Percentiles rank a stretch among this genome's conserved stretches.
These are phyloP conservation scores for Ascoidea tarda DNA, from an alignment of 805 yeast genomes.

Conservation along the genomic window DNA sequence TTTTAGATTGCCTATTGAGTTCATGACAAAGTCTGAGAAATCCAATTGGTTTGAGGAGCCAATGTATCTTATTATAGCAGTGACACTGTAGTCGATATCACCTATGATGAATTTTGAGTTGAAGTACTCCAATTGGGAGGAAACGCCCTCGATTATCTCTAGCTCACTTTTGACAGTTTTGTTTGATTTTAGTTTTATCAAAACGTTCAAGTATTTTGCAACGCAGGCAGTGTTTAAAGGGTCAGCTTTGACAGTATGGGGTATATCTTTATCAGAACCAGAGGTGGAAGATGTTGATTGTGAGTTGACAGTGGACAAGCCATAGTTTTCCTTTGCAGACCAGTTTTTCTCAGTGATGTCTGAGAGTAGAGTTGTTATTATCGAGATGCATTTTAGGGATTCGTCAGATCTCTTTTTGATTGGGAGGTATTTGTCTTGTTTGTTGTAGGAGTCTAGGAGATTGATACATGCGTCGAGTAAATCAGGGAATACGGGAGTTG, in stretches of 20 bases:
- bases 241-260: slow-evolving; percentile 8
- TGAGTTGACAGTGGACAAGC: not conserved
- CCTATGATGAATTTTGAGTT: slow-evolving; percentile 6
- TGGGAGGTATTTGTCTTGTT: slow-evolving; percentile 3
- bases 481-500: not conserved
- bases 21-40: slow-evolving; percentile 3
- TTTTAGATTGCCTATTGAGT: no score
- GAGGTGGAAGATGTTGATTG: slow-evolving; percentile 1
- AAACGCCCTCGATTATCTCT: slow-evolving; percentile 5
- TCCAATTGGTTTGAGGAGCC: slow-evolving; percentile 6
- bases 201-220: slow-evolving; percentile 1
- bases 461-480: not conserved
- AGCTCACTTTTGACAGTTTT: slow-evolving; percentile 5
- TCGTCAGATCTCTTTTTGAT: slow-evolving; percentile 6
- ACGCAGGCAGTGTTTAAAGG: slow-evolving; percentile 4
- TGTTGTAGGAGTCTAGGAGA: not conserved
- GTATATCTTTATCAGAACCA: slow-evolving; percentile 8
- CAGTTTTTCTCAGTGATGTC: slow-evolving; percentile 10
- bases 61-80: slow-evolving; percentile 6
- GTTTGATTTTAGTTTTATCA: slow-evolving; percentile 6
- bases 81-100: slow-evolving; percentile 8
- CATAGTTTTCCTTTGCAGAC: slow-evolving; percentile 5
- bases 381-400: slow-evolving; percentile 5
- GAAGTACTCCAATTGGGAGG: slow-evolving; percentile 7
- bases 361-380: slow-evolving; percentile 1